Evolutionary conservation across 2,329 filamentous ascomycete genomes (phyloP).

Genomic region (Trichophaea hybrida): DNA sequence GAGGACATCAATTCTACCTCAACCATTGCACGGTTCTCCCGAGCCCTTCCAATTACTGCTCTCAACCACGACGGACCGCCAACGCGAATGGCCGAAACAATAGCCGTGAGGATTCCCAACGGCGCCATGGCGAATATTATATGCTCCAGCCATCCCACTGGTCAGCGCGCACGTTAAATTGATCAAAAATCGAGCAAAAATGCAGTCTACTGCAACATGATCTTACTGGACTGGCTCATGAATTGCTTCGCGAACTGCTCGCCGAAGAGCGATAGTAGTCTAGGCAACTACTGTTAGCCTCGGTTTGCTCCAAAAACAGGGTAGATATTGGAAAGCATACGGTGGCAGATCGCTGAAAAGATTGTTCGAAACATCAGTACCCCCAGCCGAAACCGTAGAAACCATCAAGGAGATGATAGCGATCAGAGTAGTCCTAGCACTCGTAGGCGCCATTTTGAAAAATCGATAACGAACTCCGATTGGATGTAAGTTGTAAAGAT

Average conservation of each 20-base stretch:
- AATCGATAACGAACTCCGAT: no score
- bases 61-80: constrained; percentile 32
- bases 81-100: constrained; percentile 30
- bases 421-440: no score
- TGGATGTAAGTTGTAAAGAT: no score
- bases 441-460: no score
- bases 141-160: constrained; percentile 32
- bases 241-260: constrained; percentile 30
- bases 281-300: neutral
- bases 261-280: constrained; percentile 27
- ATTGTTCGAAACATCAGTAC: no score
- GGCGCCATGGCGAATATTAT: constrained; percentile 38
- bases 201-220: neutral
- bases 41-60: constrained; percentile 34
- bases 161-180: neutral
- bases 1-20: constrained; percentile 35
- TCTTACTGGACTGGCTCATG: constrained; percentile 25
- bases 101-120: constrained; percentile 33
- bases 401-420: no score
- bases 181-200: neutral
- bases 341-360: no score
- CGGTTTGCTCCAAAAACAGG: no score
- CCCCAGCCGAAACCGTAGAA: no score
- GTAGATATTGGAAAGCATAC: no score
- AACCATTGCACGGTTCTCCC: constrained; percentile 26